phyloP scores from a whole-genome alignment of 768 basidiomycete species.

The Boletus pseudo-olivaceus region DNA sequence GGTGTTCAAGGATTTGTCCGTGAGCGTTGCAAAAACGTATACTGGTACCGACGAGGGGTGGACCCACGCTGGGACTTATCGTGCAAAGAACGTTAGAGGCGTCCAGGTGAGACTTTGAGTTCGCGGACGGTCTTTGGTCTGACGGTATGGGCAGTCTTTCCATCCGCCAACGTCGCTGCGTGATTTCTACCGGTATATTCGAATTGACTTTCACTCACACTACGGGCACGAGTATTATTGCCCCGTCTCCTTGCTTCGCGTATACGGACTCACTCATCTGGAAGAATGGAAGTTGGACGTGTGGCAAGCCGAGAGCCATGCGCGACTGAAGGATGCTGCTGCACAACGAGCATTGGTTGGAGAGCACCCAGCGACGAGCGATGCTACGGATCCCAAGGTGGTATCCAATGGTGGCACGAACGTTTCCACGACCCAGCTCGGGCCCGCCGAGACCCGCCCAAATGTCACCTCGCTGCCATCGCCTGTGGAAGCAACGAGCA shows the following conservation, averaged over 20 bases:
- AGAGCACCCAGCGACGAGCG: conserved; percentile 17
- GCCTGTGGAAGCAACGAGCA: not conserved
- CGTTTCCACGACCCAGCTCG: conserved; percentile 2
- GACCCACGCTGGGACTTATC: conserved; percentile 72
- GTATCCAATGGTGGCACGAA: conserved; percentile 3
- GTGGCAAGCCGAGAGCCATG: conserved; percentile 70
- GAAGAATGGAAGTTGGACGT: conserved; percentile 93
- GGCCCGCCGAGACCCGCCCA: not conserved
- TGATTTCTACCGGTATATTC: conserved; percentile 90
- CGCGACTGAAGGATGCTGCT: conserved; percentile 37
- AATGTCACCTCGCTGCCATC: not conserved
- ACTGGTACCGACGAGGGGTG: conserved; percentile 58
- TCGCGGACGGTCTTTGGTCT: not conserved
- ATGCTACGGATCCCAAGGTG: not conserved
- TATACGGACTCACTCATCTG: conserved; percentile 94
- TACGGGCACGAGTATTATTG: conserved; percentile 97
- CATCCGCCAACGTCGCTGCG: conserved; percentile 68
- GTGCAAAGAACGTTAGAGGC: conserved; percentile 86
- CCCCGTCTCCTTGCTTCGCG: conserved; percentile 86
- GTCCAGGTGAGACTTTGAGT: conserved; percentile 65
- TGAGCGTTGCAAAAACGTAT: conserved; percentile 85
- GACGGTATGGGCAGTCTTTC: conserved; percentile 52
- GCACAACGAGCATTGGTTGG: conserved; percentile 14
- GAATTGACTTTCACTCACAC: conserved; percentile 90
- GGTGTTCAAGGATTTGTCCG: conserved; percentile 87